phyloP scores from a whole-genome alignment of 2,329 filamentous ascomycete genomes.

The Corynespora cassiicola region DNA sequence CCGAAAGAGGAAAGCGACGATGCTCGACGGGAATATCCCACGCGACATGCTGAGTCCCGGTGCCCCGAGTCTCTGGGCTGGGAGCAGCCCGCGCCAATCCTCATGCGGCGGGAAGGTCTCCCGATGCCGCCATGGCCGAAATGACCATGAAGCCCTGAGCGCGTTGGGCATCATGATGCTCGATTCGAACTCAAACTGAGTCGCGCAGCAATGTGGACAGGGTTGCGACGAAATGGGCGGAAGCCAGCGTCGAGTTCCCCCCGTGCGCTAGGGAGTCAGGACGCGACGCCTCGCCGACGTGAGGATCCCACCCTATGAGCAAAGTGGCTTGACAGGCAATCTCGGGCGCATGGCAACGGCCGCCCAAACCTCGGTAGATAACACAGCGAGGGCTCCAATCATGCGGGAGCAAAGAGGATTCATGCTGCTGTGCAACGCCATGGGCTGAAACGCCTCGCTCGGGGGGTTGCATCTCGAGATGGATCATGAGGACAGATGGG shows the following conservation, averaged over 20 bases:
- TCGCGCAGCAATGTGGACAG: slow-evolving; percentile 20
- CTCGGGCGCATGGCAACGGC: slow-evolving; percentile 30
- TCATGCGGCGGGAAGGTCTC: slow-evolving; percentile 17
- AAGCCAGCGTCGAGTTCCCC: slow-evolving; percentile 30
- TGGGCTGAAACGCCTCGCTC: slow-evolving; percentile 27
- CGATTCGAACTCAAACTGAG: slow-evolving; percentile 11
- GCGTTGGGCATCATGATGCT: slow-evolving; percentile 14
- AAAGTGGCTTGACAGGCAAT: slow-evolving; percentile 14
- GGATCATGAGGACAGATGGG: slow-evolving; percentile 15
- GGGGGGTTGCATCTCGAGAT: slow-evolving; percentile 25
- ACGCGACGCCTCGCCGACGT: not conserved
- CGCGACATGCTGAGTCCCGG: slow-evolving; percentile 18
- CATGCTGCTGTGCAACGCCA: slow-evolving; percentile 15
- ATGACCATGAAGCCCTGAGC: slow-evolving; percentile 16
- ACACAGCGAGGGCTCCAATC: slow-evolving; percentile 14
- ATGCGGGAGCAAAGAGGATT: slow-evolving; percentile 13
- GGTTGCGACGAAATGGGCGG: slow-evolving; percentile 22
- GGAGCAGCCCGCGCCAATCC: slow-evolving; percentile 16
- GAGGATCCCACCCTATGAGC: not conserved
- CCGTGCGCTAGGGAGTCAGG: slow-evolving; percentile 33
- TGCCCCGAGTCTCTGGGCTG: slow-evolving; percentile 21
- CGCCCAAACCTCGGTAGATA: slow-evolving; percentile 28
- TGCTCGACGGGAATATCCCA: slow-evolving; percentile 15
- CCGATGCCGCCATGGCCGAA: slow-evolving; percentile 15
- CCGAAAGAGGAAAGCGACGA: slow-evolving; percentile 15